Conservation (phyloP, 2,329 filamentous ascomycete genomes). For the Botrytis cinerea region DNA sequence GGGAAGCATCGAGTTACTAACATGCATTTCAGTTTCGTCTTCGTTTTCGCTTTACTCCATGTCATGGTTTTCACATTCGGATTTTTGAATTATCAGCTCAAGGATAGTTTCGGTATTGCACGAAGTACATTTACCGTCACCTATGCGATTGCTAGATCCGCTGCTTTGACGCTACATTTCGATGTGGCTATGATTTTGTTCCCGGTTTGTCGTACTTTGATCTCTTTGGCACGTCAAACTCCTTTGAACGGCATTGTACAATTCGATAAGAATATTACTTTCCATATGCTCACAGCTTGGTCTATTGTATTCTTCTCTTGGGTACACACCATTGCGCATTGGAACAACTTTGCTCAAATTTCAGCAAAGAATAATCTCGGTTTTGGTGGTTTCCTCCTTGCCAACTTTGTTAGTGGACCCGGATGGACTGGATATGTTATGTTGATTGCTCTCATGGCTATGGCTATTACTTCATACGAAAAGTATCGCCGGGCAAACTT, state of each 20-base stretch:
- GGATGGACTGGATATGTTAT: constrained; percentile 88
- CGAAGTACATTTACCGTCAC: constrained; percentile 72
- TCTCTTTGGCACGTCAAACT: constrained; percentile 77
- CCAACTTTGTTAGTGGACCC: constrained; percentile 76
- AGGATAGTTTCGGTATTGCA: constrained; percentile 69
- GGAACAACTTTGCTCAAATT: constrained; percentile 82
- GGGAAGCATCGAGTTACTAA: constrained; percentile 36
- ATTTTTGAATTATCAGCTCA: constrained; percentile 76
- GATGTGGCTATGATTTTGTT: constrained; percentile 79
- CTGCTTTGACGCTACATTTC: constrained; percentile 77
- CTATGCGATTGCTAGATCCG: constrained; percentile 73
- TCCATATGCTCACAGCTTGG: constrained; percentile 83
- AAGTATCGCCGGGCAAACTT: constrained; percentile 79
- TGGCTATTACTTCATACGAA: constrained; percentile 76
- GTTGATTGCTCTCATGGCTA: constrained; percentile 75
- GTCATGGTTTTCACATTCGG: constrained; percentile 77
- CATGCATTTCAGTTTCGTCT: constrained; percentile 63
- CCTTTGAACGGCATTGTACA: constrained; percentile 84
- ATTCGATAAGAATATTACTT: constrained; percentile 87
- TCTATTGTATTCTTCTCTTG: constrained; percentile 87
- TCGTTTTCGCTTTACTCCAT: constrained; percentile 72
- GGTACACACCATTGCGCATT: constrained; percentile 83
- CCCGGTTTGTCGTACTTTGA: constrained; percentile 80
- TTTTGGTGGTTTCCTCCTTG: constrained; percentile 74
- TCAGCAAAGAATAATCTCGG: constrained; percentile 74